A percentile compares a stretch with the other conserved stretches of the same genome.
These are phyloP conservation scores for Eutrema heterophyllum DNA, from an alignment of 345 rosid species.

Conservation along the genomic window DNA sequence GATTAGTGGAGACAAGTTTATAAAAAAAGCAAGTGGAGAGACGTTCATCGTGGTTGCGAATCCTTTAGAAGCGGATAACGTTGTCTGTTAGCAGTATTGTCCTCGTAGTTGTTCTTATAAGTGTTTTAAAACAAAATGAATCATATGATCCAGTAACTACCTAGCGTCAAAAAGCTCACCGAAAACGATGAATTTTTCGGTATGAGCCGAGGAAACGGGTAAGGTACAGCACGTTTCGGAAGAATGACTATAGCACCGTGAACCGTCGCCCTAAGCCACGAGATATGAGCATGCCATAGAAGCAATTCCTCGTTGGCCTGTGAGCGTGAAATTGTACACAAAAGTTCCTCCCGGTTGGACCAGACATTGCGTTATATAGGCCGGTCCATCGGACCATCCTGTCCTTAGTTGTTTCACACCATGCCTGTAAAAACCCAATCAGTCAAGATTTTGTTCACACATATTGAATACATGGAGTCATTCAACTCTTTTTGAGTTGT, in stretches of 20 bases:
- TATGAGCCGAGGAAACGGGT: constrained; percentile 60
- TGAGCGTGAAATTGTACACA: constrained; percentile 61
- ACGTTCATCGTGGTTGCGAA: no score
- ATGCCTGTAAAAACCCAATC: constrained; percentile 43
- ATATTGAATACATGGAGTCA: neutral
- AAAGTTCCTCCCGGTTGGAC: constrained; percentile 53
- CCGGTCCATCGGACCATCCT: constrained; percentile 79
- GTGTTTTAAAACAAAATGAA: no score
- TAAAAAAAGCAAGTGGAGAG: no score
- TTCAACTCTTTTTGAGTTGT: neutral
- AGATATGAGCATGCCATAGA: constrained; percentile 77
- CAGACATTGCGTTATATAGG: constrained; percentile 68
- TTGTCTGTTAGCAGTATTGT: no score
- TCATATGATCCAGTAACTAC: neutral
- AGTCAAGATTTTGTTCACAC: neutral
- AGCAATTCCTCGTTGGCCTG: constrained; percentile 74
- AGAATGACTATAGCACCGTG: constrained; percentile 69
- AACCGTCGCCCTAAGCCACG: constrained; percentile 68
- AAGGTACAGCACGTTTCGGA: constrained; percentile 51
- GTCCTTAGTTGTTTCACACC: constrained; percentile 65
- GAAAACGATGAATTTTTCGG: constrained; percentile 49
- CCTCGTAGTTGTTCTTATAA: no score
- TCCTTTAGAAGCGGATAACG: no score
- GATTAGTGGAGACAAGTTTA: no score
- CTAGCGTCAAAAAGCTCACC: constrained; percentile 32